Evolutionary conservation across 1,284 basidiomycete genomes (phyloP), one percentile per base, ranked within the genome.

Genomic region (Macrocystidia cucumis): DNA sequence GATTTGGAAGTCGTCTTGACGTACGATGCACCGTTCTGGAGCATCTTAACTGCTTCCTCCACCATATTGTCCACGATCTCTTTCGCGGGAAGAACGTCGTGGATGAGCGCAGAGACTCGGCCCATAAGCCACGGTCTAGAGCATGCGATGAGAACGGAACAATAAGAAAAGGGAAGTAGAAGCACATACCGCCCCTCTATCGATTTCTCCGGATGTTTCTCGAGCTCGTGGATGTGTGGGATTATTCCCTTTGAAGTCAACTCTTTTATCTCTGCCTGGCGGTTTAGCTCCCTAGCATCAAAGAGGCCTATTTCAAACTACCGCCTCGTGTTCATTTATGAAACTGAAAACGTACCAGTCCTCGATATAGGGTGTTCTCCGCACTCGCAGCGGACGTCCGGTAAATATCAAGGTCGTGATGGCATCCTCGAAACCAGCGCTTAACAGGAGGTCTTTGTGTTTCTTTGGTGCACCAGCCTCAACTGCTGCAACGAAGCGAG

Each of bases 301-400:
- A 20, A 33, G 21, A 24, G 26, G 32, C 20, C 18, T 18, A 29
- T 14, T 28, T 35, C 24, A 25, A 31, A 3, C 7, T 29, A 25
- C 8, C 23, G 23, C 12, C 23, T 8, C 23, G 17, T 14, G 23
- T 25, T 25, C 8, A 25, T 12, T 8, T 8, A 9, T n/a, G 16
- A 32, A 24, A 24, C 13, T 4, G 20, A 9, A 24, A 22, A 60
- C 69, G 32, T 42, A 82, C 85, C 86, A 88, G 42, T 82, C 72
- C 19, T 78, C 77, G 40, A 91, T 72, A 54, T 90, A 92, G 13
- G 83, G 76, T 7, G 86, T 90, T 54, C 77, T 77, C 46, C 78
- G 65, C 16, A 93, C 85, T 27, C 90, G 78, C 46, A 96, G 63
- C 8, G 91, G 92, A 19, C 91, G 78, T 14, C 91, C 91, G 37